These are phyloP conservation scores for Plantago major DNA, from an alignment of 257 asterid species.

Conservation along the genomic window DNA sequence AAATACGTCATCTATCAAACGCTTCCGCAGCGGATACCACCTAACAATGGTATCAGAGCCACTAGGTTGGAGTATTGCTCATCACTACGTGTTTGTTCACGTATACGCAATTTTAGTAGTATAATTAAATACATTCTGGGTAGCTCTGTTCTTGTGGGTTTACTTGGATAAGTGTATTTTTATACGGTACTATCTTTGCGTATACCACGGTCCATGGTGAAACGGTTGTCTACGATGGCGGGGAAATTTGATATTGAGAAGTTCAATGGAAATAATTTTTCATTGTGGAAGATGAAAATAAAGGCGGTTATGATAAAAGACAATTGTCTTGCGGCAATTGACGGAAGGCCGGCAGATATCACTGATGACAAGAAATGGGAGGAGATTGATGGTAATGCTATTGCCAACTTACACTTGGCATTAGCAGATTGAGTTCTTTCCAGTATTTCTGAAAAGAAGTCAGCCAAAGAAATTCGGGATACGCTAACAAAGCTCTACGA, in stretches of 20 bases:
- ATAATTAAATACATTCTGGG: background rate
- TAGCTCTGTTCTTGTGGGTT: background rate
- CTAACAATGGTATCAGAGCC: too few relatives aligned
- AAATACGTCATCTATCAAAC: too few relatives aligned
- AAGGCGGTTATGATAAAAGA: background rate
- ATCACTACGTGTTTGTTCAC: background rate
- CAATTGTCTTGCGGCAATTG: background rate
- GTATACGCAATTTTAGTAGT: conserved; percentile 1
- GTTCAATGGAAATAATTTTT: background rate
- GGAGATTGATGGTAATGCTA: background rate
- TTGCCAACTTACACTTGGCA: background rate
- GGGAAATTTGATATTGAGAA: conserved; percentile 3
- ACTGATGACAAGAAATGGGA: background rate
- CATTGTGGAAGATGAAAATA: conserved; percentile 1
- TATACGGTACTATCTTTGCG: background rate
- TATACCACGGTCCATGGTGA: background rate
- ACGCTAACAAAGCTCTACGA: conserved; percentile 1
- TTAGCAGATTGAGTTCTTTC: conserved; percentile 7
- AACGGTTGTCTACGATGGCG: background rate
- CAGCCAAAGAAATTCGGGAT: conserved; percentile 5
- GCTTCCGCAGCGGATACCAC: too few relatives aligned
- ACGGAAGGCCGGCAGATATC: background rate
- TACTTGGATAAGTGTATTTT: background rate
- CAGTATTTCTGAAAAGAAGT: conserved; percentile 5
- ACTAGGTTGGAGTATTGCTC: background rate